Evolutionary conservation across 768 basidiomycete genomes (phyloP).

Genomic region (Erythrobasidium yunnanense): DNA sequence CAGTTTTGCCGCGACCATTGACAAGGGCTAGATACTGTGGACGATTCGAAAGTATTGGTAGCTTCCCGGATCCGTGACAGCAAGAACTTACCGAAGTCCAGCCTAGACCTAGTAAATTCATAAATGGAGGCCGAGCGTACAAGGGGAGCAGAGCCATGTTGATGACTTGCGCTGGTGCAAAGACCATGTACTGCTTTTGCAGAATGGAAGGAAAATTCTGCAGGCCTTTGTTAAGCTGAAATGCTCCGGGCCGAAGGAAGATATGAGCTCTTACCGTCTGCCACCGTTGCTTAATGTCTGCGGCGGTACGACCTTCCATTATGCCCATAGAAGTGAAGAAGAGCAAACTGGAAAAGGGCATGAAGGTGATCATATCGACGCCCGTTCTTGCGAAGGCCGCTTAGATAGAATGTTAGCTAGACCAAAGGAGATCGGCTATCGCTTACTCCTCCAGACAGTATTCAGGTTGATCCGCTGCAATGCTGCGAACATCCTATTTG

Average conservation of each 20-base stretch:
- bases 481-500: constrained; percentile 10
- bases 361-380: constrained; percentile 24
- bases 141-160: constrained; percentile 32
- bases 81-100: constrained; percentile 18
- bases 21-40: no score
- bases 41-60: no score
- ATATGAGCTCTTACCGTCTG: constrained; percentile 27
- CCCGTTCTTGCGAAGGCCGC: constrained; percentile 17
- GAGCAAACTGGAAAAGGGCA: constrained; percentile 11
- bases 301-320: constrained; percentile 19
- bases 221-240: neutral
- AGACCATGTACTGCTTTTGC: constrained; percentile 24
- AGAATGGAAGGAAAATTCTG: constrained; percentile 14
- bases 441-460: constrained; percentile 12
- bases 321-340: constrained; percentile 22
- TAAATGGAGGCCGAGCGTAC: constrained; percentile 35
- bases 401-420: neutral
- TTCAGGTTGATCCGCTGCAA: constrained; percentile 9
- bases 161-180: constrained; percentile 29
- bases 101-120: constrained; percentile 30
- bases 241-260: constrained; percentile 21
- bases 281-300: constrained; percentile 34
- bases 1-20: no score
- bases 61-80: no score
- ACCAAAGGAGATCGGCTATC: neutral